phyloP scores from a whole-genome alignment of 176 grass and related monocot species.

The Aegilops tauschii region DNA sequence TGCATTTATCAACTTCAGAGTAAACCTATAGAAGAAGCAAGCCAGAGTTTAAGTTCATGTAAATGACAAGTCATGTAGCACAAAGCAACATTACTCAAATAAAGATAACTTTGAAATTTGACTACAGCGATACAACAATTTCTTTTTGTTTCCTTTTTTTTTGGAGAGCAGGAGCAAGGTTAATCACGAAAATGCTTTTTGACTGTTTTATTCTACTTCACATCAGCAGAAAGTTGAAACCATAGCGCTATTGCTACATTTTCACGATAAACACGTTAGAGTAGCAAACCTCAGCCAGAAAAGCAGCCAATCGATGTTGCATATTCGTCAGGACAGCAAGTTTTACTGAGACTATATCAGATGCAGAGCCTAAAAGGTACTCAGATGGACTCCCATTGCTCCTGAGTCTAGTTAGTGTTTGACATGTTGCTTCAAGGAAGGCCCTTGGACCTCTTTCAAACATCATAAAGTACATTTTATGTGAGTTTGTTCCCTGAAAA shows the following conservation, averaged over 20 bases:
- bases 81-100: neutral
- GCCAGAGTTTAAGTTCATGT: constrained; percentile 9
- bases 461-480: neutral
- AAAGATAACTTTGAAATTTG: neutral
- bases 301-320: neutral
- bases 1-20: neutral
- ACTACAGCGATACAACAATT: neutral
- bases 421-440: neutral
- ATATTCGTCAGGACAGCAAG: neutral
- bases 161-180: neutral
- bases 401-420: neutral
- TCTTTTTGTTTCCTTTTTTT: neutral
- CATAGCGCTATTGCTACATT: neutral
- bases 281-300: neutral
- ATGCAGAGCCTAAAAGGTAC: neutral
- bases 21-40: neutral
- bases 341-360: neutral
- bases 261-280: neutral
- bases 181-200: neutral
- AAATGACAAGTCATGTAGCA: neutral
- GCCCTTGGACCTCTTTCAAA: neutral
- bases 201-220: constrained; percentile 4
- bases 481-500: neutral
- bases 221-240: neutral
- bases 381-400: neutral